Percentiles rank a stretch among this genome's conserved stretches.
These are phyloP conservation scores for Malus sieversii DNA, from an alignment of 306 rosid species.

Conservation along the genomic window DNA sequence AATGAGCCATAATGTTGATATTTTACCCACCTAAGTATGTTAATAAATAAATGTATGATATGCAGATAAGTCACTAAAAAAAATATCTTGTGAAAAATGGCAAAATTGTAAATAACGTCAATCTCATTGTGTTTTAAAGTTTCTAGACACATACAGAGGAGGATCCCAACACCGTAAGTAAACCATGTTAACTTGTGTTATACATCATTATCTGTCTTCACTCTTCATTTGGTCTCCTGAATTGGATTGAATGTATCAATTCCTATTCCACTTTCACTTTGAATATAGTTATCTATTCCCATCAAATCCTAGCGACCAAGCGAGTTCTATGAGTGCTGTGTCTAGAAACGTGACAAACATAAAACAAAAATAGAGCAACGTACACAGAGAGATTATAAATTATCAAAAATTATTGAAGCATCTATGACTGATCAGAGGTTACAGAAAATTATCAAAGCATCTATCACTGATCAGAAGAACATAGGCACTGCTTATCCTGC, in stretches of 20 bases:
- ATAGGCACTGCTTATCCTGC: background rate
- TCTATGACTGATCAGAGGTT: background rate
- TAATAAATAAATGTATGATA: too few relatives aligned
- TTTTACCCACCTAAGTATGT: background rate
- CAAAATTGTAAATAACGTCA: background rate
- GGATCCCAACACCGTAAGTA: too few relatives aligned
- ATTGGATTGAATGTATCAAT: background rate
- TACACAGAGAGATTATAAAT: background rate
- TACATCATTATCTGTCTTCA: too few relatives aligned
- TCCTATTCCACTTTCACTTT: background rate
- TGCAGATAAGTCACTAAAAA: background rate
- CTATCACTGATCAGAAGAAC: constrained; percentile 6
- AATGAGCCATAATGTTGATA: background rate
- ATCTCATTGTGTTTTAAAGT: too few relatives aligned
- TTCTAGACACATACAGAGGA: too few relatives aligned
- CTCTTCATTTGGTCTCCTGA: background rate
- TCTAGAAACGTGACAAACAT: background rate
- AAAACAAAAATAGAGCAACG: too few relatives aligned
- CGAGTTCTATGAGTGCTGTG: background rate
- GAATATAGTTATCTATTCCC: background rate
- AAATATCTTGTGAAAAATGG: background rate
- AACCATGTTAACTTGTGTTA: too few relatives aligned
- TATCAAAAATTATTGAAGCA: background rate
- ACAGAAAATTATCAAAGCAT: background rate
- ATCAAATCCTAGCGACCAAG: background rate